Percentiles rank a stretch among this genome's conserved stretches.
These are phyloP conservation scores for Solanum habrochaites DNA, from an alignment of 257 asterid genomes.

Conservation along the genomic window DNA sequence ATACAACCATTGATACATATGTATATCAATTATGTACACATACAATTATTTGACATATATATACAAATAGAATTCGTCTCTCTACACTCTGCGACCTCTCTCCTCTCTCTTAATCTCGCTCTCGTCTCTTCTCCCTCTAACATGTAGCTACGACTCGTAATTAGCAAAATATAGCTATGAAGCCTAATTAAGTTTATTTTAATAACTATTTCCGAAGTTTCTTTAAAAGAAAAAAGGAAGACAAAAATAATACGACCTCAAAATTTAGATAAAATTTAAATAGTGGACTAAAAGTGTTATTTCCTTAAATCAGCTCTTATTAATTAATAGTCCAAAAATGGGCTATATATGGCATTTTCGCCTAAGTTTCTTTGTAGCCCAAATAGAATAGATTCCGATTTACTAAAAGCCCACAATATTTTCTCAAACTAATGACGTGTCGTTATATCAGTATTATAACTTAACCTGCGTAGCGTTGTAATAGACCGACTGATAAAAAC, in stretches of 20 bases:
- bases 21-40: too few species aligned
- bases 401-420: background rate
- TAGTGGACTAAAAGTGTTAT: background rate
- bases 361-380: background rate
- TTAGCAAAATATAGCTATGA: too few species aligned
- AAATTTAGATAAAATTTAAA: background rate
- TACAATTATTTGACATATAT: too few species aligned
- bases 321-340: background rate
- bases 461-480: background rate
- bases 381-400: background rate
- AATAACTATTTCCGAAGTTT: too few species aligned
- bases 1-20: background rate
- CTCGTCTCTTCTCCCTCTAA: background rate
- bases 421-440: background rate
- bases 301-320: background rate
- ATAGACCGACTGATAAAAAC: background rate
- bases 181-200: too few species aligned
- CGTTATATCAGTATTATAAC: background rate
- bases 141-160: background rate
- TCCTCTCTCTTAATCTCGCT: too few species aligned
- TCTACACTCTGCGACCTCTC: background rate
- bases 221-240: background rate
- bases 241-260: background rate
- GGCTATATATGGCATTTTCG: background rate
- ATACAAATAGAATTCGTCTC: too few species aligned